phyloP scores from a whole-genome alignment of 352 stramenopile genomes.

The Albugo candida region DNA sequence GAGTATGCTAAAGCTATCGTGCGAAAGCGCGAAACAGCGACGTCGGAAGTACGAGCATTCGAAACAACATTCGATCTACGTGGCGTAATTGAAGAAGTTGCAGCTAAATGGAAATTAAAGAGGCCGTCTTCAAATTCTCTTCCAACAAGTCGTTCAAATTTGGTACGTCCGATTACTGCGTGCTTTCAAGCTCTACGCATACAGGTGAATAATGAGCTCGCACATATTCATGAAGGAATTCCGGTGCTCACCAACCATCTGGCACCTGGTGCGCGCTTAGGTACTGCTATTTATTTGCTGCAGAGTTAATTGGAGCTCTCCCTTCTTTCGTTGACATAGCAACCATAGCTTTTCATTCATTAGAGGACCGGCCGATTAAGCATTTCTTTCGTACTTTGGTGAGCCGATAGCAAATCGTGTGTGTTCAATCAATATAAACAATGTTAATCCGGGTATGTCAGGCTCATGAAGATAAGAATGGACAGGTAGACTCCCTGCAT shows the following conservation, averaged over 20 bases:
- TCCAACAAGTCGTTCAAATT: constrained; percentile 6
- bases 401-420: not conserved
- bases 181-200: constrained; percentile 71
- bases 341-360: constrained; percentile 70
- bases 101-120: constrained; percentile 25
- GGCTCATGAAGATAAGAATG: constrained; percentile 8
- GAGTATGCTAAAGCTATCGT: constrained; percentile 69
- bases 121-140: too few relatives aligned
- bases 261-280: constrained; percentile 29
- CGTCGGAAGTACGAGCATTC: constrained; percentile 18
- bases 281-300: constrained; percentile 7
- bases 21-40: constrained; percentile 22
- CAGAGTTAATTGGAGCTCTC: not conserved
- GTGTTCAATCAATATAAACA: constrained; percentile 4
- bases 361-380: constrained; percentile 72
- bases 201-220: constrained; percentile 61
- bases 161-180: constrained; percentile 42
- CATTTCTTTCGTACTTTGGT: constrained; percentile 44
- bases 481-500: constrained; percentile 10
- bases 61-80: constrained; percentile 38
- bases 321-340: constrained; percentile 8
- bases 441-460: not conserved
- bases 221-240: constrained; percentile 36
- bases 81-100: constrained; percentile 56
- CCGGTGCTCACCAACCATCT: constrained; percentile 30